phyloP scores from a whole-genome alignment of 1,139 yeast genomes.

The Saccharomyces hybrid region DNA sequence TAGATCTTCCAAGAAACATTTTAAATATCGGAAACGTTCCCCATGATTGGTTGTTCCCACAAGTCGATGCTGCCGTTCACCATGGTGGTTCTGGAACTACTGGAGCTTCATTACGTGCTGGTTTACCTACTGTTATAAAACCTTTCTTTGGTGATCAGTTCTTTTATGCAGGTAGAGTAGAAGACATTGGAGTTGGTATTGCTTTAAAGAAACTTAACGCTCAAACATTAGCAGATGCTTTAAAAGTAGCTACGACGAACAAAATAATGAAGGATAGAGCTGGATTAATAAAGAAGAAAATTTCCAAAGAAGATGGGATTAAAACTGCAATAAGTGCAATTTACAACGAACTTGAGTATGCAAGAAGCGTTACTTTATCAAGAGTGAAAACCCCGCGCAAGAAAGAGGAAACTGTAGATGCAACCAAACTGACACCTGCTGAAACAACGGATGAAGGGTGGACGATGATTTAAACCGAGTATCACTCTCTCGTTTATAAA shows the following conservation, averaged over 20 bases:
- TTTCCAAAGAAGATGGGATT: conserved; percentile 72
- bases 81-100: conserved; percentile 98
- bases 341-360: conserved; percentile 73
- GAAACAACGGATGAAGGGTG: neutral
- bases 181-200: conserved; percentile 85
- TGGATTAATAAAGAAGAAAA: conserved; percentile 48
- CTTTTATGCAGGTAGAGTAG: conserved; percentile 79
- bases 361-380: conserved; percentile 35
- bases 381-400: neutral
- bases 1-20: conserved; percentile 60
- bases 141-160: conserved; percentile 97
- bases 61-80: conserved; percentile 88
- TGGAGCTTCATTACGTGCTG: conserved; percentile 82
- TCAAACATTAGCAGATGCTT: conserved; percentile 54
- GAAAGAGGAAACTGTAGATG: neutral
- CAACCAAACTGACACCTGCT: neutral
- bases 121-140: conserved; percentile 80
- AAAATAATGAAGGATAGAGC: conserved; percentile 62
- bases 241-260: conserved; percentile 60
- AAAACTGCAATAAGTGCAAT: conserved; percentile 64
- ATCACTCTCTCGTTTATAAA: neutral
- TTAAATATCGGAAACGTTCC: conserved; percentile 69
- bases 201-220: conserved; percentile 60
- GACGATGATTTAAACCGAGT: neutral
- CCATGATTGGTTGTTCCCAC: conserved; percentile 90